Conservation (phyloP, 2,329 filamentous ascomycete genomes). For the Clathrospora elynae region DNA sequence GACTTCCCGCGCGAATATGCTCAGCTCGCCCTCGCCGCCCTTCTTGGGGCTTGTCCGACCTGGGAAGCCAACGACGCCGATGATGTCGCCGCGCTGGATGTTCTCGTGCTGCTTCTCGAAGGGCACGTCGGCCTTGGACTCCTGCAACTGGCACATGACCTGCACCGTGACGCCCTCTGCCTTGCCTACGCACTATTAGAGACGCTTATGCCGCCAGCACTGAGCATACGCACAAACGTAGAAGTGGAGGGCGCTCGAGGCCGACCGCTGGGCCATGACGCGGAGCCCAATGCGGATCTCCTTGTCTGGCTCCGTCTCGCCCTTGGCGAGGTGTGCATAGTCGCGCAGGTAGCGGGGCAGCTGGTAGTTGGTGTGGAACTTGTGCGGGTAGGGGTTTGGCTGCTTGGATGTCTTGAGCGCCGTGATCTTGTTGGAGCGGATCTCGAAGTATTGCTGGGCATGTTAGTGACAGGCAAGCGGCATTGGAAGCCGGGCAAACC, state of each 20-base stretch:
- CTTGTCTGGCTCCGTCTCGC: slow-evolving; percentile 78
- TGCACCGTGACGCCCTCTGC: slow-evolving; percentile 79
- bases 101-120: slow-evolving; percentile 91
- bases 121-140: slow-evolving; percentile 68
- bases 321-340: slow-evolving; percentile 82
- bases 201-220: not conserved
- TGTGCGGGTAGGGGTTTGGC: slow-evolving; percentile 86
- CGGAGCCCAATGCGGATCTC: slow-evolving; percentile 79
- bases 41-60: slow-evolving; percentile 88
- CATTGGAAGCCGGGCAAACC: slow-evolving; percentile 37
- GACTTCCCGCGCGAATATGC: slow-evolving; percentile 88
- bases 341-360: slow-evolving; percentile 78
- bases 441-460: slow-evolving; percentile 87
- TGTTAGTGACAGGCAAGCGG: slow-evolving; percentile 39
- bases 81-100: slow-evolving; percentile 88
- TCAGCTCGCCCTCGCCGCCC: slow-evolving; percentile 87
- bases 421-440: slow-evolving; percentile 82
- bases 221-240: slow-evolving; percentile 29
- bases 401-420: slow-evolving; percentile 73
- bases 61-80: slow-evolving; percentile 84
- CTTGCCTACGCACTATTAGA: slow-evolving; percentile 54
- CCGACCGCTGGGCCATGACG: slow-evolving; percentile 64
- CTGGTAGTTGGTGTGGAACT: slow-evolving; percentile 86
- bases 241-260: slow-evolving; percentile 36
- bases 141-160: slow-evolving; percentile 87